Base-by-base conservation (phyloP, 2,329 filamentous ascomycete species). In the Huntiella decipiens region DNA sequence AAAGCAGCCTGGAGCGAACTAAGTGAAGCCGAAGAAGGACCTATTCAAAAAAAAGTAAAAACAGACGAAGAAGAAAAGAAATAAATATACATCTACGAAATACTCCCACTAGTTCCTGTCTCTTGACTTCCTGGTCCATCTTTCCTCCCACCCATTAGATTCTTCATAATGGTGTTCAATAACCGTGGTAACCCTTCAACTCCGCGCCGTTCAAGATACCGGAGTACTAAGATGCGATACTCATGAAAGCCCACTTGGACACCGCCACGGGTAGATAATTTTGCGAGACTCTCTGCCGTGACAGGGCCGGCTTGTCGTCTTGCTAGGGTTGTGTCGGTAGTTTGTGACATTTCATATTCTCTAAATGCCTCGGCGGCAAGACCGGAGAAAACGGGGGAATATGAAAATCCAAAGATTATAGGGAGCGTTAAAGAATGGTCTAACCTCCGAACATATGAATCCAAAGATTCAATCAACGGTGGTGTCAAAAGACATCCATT, bases 101-200 rank as follows among this genome's bases (percentile, higher is more conserved):
- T 12, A 41, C 22, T 35, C 33, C 11, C 41, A 13, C 5, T 22
- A 12, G n/a, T 41, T 28, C 28, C 32, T 6, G 7, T 34, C 11
- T 28, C 12, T 22, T 33, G 22, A n/a, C 12, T 36, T 11, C n/a
- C 11, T 8, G 35, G 16, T 16, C 22, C 37, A 8, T 38, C 36
- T 31, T 61, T 57, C 54, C 60, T 62, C 32, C 62, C 60, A 50
- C 65, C 71, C 61, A 75, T 77, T 53, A 88, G 61, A 43, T 79
- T 74, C 57, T 79, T 84, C 73, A 91, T 85, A 1, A 82, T 87
- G 54, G 77, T 83, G 58, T 81, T 81, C 69, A 92, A 79, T 54
- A 92, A 61, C 51, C 78, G 69, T 12, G 72, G 70, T 28, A 88
- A 67, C 0, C 85, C 85, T 8, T 59, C 62, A 39, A 81, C 67